These are phyloP conservation scores for Naumovozyma castellii DNA, from an alignment of 805 yeast species.

Conservation along the genomic window DNA sequence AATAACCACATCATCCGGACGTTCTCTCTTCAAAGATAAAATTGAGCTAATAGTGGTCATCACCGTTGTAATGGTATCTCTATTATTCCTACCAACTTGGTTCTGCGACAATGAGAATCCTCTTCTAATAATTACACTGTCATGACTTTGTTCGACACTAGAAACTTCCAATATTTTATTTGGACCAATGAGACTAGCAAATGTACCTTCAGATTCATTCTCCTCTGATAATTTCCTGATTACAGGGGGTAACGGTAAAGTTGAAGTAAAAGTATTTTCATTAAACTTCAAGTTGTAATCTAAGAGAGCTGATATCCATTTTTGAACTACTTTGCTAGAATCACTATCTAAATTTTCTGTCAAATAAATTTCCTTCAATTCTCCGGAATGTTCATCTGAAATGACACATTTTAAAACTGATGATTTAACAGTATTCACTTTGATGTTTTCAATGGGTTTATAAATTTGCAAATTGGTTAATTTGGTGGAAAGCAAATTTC, in stretches of 20 bases:
- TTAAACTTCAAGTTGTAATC: slow-evolving; percentile 27
- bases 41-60: slow-evolving; percentile 25
- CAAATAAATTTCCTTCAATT: slow-evolving; percentile 8
- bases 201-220: slow-evolving; percentile 7
- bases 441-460: slow-evolving; percentile 6
- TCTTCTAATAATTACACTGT: slow-evolving; percentile 19
- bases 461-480: slow-evolving; percentile 11
- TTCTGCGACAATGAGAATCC: slow-evolving; percentile 9
- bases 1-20: slow-evolving; percentile 20
- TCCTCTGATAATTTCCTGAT: slow-evolving; percentile 4
- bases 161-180: slow-evolving; percentile 14
- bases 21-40: slow-evolving; percentile 21
- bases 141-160: slow-evolving; percentile 9
- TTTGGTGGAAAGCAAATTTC: slow-evolving; percentile 4
- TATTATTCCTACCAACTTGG: background rate
- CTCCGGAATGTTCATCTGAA: background rate
- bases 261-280: slow-evolving; percentile 26
- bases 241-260: slow-evolving; percentile 20
- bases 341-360: slow-evolving; percentile 22
- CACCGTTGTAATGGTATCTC: slow-evolving; percentile 12
- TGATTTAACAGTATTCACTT: slow-evolving; percentile 16
- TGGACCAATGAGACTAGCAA: slow-evolving; percentile 14
- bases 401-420: slow-evolving; percentile 17
- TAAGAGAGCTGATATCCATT: slow-evolving; percentile 35
- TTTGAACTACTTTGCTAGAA: slow-evolving; percentile 29